phyloP scores from a whole-genome alignment of 495 filamentous ascomycete species.

The Penicillium simplicissimum region DNA sequence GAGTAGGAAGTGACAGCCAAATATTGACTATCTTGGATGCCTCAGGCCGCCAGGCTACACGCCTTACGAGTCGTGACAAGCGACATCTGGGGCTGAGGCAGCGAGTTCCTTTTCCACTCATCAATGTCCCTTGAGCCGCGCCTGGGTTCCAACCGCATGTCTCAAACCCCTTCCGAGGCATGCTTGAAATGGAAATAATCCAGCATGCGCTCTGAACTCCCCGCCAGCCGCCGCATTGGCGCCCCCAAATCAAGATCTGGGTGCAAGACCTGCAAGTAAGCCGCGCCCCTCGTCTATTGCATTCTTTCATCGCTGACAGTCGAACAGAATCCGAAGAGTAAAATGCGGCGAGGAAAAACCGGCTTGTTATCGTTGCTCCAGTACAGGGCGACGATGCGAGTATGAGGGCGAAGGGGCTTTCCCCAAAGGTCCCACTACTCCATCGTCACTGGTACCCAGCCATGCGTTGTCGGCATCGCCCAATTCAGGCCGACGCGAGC shows the following conservation, averaged over 20 bases:
- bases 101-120: not conserved
- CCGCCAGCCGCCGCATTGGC: constrained; percentile 16
- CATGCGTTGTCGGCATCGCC: constrained; percentile 10
- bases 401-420: constrained; percentile 11
- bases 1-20: not conserved
- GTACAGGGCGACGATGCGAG: constrained; percentile 50
- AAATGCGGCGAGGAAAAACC: constrained; percentile 69
- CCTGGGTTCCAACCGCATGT: not conserved
- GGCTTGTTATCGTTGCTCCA: constrained; percentile 55
- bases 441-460: not conserved
- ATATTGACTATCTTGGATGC: not conserved
- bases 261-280: constrained; percentile 33
- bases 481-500: constrained; percentile 24
- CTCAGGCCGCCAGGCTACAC: not conserved
- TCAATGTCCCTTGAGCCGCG: not conserved
- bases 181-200: not conserved
- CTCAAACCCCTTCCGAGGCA: no score
- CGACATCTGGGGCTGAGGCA: not conserved
- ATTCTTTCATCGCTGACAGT: not conserved
- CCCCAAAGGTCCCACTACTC: not conserved
- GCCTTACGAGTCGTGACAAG: not conserved
- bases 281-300: not conserved
- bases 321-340: constrained; percentile 56
- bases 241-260: constrained; percentile 23
- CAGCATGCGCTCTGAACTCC: not conserved